Conservation (phyloP, 768 basidiomycete genomes). For the Podaxis mareebaensis region DNA sequence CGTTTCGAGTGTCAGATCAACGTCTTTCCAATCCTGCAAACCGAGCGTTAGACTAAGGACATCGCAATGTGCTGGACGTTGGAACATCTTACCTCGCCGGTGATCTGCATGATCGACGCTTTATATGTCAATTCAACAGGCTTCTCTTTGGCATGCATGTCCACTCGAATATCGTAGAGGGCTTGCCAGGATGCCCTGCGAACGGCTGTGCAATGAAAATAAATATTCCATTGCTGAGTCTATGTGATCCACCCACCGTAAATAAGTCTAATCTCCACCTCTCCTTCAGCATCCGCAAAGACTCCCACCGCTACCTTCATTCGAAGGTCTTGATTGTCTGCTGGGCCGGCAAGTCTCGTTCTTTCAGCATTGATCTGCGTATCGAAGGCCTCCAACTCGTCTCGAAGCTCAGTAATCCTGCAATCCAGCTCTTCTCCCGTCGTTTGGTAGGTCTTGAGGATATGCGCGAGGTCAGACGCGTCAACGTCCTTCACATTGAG, state of each 20-base stretch:
- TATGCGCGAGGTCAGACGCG: conserved; percentile 26
- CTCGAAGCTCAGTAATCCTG: conserved; percentile 28
- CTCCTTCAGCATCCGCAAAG: conserved; percentile 36
- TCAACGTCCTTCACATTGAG: conserved; percentile 35
- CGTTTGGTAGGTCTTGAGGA: conserved; percentile 33
- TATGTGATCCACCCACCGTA: conserved; percentile 33
- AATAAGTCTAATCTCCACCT: conserved; percentile 38
- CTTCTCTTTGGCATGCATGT: conserved; percentile 38
- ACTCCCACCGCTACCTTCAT: conserved; percentile 34
- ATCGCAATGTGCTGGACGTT: background rate
- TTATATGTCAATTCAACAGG: conserved; percentile 42
- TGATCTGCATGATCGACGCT: conserved; percentile 39
- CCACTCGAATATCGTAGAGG: conserved; percentile 42
- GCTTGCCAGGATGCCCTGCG: conserved; percentile 37
- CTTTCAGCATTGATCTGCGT: conserved; percentile 28
- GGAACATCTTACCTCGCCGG: conserved; percentile 35
- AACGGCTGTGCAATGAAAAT: conserved; percentile 30
- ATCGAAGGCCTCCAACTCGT: conserved; percentile 25
- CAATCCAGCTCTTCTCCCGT: conserved; percentile 35
- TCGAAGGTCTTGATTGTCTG: conserved; percentile 26
- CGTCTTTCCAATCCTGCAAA: conserved; percentile 42
- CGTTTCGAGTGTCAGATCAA: conserved; percentile 44
- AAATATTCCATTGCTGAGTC: background rate
- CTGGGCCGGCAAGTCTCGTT: conserved; percentile 19
- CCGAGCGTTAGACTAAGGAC: background rate